Conservation (phyloP, 2,329 filamentous ascomycete genomes). For the Fusarium subtropicale region DNA sequence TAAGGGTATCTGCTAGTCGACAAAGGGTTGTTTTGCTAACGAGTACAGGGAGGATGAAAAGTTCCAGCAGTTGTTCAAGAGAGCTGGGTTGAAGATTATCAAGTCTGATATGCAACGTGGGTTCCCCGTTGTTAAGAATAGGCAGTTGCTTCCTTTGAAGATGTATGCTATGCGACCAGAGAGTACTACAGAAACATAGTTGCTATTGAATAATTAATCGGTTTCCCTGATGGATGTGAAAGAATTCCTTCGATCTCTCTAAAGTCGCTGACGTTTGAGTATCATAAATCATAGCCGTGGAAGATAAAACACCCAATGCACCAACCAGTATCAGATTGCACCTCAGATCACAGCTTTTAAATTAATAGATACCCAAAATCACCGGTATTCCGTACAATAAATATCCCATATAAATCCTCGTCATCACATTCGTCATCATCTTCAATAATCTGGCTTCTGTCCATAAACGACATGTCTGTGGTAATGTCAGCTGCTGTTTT, state of each 20-base stretch:
- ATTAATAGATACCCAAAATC: not conserved
- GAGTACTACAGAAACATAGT: not conserved
- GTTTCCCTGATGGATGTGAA: not conserved
- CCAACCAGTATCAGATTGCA: not conserved
- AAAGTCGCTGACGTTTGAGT: not conserved
- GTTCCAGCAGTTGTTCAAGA: slow-evolving; percentile 75
- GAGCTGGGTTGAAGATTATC: slow-evolving; percentile 76
- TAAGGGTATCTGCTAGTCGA: slow-evolving; percentile 42
- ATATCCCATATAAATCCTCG: too few species aligned
- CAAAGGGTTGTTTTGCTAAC: not conserved
- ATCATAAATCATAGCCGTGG: not conserved
- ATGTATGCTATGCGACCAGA: slow-evolving; percentile 78
- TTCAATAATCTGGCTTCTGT: slow-evolving; percentile 35
- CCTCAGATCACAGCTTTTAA: not conserved
- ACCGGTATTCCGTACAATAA: not conserved
- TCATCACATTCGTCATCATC: not conserved
- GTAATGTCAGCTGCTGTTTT: rapidly evolving
- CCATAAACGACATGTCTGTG: slow-evolving; percentile 43
- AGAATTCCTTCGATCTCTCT: not conserved
- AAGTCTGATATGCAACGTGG: slow-evolving; percentile 78
- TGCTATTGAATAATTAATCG: too few species aligned
- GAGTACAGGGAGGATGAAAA: slow-evolving; percentile 68
- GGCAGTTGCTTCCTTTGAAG: slow-evolving; percentile 74
- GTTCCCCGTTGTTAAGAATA: slow-evolving; percentile 66
- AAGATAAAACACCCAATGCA: not conserved